Base-by-base conservation (phyloP, 2,329 filamentous ascomycete genomes). In the Coniochaeta prunicola region DNA sequence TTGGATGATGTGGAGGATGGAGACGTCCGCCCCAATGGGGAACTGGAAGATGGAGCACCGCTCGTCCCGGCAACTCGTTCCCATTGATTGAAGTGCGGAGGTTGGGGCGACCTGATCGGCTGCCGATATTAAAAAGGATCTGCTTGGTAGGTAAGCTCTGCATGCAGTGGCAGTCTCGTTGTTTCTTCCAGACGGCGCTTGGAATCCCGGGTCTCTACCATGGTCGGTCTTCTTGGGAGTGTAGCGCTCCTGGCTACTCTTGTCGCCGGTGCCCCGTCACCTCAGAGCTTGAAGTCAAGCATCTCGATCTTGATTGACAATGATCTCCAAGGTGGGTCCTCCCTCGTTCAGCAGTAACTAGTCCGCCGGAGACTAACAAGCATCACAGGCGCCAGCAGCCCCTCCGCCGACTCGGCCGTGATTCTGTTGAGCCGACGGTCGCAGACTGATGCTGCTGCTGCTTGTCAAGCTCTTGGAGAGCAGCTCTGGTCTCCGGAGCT, bases 281-380 rank as follows among this genome's bases (percentile, higher is more conserved):
- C 73, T 17, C 63, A 65, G 57, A 65, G 64, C n/a, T 60, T 76
- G 6, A 65, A 69, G 34, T 71, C 73, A 1, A 72, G 72, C 31
- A 62, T 76, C 45, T 73, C 71, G 6, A 66, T 77, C 28, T 59
- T 76, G 28, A 67, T 73, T 50, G 69, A 74, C 60, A 77, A 77
- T 65, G 74, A 77, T 56, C 70, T 77, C 34, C 68, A 70, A 66
- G 75, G 74, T 73, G 62, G 40, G 63, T 56, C 17, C 21, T 50
- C n/a, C 4, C 13, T 17, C 45, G 1, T 3, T 28, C 15, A 30
- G 4, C 45, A 21, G n/a, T 15, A 13, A 12, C 45, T 50, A 12
- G 24, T 15, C 3, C 13, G 4, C 21, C n/a, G n/a, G n/a, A 45
- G 53, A 55, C 59, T 57, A 59, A 48, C 26, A 30, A 50, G 21